Evolutionary conservation across 495 filamentous ascomycete species (phyloP), one percentile per base, ranked within the genome.

Genomic region (Astrothelium subdiscretum): DNA sequence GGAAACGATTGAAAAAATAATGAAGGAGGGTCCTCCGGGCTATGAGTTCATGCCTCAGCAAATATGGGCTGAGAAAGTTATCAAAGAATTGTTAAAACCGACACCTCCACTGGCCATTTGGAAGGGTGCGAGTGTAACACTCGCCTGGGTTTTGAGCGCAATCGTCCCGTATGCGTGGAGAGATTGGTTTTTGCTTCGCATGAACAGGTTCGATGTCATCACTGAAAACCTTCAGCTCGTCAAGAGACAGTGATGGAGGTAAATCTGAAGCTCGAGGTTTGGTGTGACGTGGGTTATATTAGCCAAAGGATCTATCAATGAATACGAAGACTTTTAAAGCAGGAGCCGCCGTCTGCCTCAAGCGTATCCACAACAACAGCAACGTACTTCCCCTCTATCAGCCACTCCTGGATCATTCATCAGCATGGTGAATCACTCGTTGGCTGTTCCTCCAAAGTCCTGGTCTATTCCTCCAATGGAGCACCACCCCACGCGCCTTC

Each of bases 161-260:
- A n/a, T 69, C 31, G 65, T 75, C 57, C 73, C 74, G 18, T 29
- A 65, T 59, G 67, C 71, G 15, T 59, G 66, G 31, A 66, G 74
- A 31, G 73, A 76, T 63, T 68, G 70, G 18, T 62, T 57, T 42
- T 29, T 71, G 38, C 70, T 71, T 68, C 68, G 65, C 57, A 61
- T 71, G 68, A 67, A 62, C n/a, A 70, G 71, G 12, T 35, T 76
- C 52, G 72, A 73, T 68, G 63, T 67, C 22, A 60, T 73, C 20
- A 58, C 6, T 4, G 20, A 58, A 15, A 48, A 18, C 20, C 43
- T 48, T 5, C 43, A 22, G 43, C 43, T 15, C n/a, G 20, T 22
- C 11, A 48, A 48, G 43, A 22, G 43, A 48, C 43, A 48, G 20
- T 48, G 43, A 48, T 40, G n/a, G n/a, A n/a, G n/a, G n/a, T n/a